These are phyloP conservation scores for Nadsonia fulvescens DNA, from an alignment of 805 yeast genomes.

Conservation along the genomic window DNA sequence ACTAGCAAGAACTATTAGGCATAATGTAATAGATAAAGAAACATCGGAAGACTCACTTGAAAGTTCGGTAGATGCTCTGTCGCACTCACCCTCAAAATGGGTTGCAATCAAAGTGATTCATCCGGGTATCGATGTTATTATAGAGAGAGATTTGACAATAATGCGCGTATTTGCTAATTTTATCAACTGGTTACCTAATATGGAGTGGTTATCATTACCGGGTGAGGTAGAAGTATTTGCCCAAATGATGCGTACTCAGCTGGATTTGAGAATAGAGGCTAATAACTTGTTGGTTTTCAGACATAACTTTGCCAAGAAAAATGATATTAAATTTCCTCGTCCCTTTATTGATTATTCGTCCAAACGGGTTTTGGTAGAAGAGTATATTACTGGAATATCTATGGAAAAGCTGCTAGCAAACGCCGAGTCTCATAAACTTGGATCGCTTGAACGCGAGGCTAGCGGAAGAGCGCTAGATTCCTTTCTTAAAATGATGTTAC, in stretches of 20 bases:
- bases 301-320: conserved; percentile 38
- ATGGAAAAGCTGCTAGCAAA: conserved; percentile 46
- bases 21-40: too few relatives aligned
- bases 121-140: conserved; percentile 58
- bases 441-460: conserved; percentile 28
- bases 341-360: conserved; percentile 51
- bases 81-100: conserved; percentile 20
- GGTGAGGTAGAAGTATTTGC: conserved; percentile 85
- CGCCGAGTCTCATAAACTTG: conserved; percentile 12
- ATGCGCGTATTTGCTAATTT: conserved; percentile 64
- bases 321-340: conserved; percentile 62
- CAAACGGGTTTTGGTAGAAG: conserved; percentile 66
- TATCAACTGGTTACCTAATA: conserved; percentile 65
- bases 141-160: conserved; percentile 64
- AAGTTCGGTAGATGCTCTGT: too few relatives aligned
- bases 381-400: conserved; percentile 66
- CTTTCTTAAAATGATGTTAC: conserved; percentile 76
- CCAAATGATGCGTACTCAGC: conserved; percentile 68
- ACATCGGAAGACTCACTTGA: too few relatives aligned
- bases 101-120: conserved; percentile 90
- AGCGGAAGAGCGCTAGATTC: conserved; percentile 80
- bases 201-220: conserved; percentile 95
- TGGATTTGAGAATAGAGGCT: conserved; percentile 82
- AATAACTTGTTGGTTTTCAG: conserved; percentile 57
- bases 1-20: too few relatives aligned